A percentile compares a stretch with the other conserved stretches of the same genome.
phyloP scores from a whole-genome alignment of 306 rosid genomes.

The Inga leiocalycina region DNA sequence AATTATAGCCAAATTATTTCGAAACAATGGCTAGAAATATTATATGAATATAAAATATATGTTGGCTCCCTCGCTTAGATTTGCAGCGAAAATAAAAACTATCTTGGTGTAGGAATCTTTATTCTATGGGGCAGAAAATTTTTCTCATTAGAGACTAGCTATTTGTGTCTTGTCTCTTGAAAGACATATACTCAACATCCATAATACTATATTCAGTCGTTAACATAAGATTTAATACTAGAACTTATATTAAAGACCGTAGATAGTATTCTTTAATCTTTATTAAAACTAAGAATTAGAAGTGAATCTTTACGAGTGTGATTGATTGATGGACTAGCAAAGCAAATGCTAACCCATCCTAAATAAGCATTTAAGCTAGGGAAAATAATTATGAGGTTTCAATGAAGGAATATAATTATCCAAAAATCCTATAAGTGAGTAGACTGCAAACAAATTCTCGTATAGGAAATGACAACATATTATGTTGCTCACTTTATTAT shows the following conservation, averaged over 20 bases:
- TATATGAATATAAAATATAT: neutral
- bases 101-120: neutral
- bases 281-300: neutral
- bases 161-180: neutral
- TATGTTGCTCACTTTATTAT: too few relatives aligned
- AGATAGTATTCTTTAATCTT: too few relatives aligned
- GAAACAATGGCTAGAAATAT: neutral
- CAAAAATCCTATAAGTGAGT: too few relatives aligned
- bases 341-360: neutral
- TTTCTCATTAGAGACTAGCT: neutral
- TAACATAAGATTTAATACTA: too few relatives aligned
- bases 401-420: too few relatives aligned
- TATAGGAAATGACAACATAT: too few relatives aligned
- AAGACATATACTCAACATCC: neutral
- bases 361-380: too few relatives aligned
- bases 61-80: neutral
- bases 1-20: neutral
- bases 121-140: neutral
- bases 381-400: too few relatives aligned
- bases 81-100: neutral
- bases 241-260: too few relatives aligned
- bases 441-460: too few relatives aligned
- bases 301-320: neutral
- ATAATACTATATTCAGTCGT: too few relatives aligned
- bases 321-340: neutral